These are phyloP conservation scores for Umbelopsis isabellina DNA, from an alignment of 192 early-diverging fungal genomes.

Conservation along the genomic window DNA sequence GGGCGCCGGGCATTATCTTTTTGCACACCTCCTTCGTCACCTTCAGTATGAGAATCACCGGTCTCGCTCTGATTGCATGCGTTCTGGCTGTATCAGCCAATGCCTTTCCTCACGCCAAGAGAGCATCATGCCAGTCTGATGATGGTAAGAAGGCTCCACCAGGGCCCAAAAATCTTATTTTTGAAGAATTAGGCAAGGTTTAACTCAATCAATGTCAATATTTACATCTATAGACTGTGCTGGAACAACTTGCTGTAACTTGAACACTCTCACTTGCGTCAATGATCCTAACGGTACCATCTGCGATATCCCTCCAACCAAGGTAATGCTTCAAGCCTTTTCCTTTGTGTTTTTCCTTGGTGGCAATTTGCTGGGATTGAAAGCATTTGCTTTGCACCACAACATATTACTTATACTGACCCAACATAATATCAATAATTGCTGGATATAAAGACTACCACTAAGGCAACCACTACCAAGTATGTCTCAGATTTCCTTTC, in stretches of 20 bases:
- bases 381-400: no score
- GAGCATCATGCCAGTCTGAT: slow-evolving; percentile 2
- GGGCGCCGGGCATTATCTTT: no score
- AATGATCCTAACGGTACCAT: slow-evolving; percentile 11
- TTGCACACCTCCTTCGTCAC: no score
- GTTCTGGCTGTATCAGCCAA: not conserved
- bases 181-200: not conserved
- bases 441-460: no score
- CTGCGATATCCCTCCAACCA: not conserved
- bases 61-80: not conserved
- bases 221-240: slow-evolving; percentile 1
- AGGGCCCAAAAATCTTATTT: not conserved
- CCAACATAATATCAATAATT: no score
- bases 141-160: not conserved
- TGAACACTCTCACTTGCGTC: slow-evolving; percentile 3
- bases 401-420: no score
- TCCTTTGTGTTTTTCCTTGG: no score
- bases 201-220: not conserved
- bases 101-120: slow-evolving; percentile 18
- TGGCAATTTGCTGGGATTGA: no score
- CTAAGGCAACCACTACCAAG: no score
- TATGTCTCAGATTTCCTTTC: no score
- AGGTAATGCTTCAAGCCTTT: not conserved
- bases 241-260: not conserved
- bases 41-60: not conserved